phyloP scores from a whole-genome alignment of 768 basidiomycete species.

The Podaxis sp. region DNA sequence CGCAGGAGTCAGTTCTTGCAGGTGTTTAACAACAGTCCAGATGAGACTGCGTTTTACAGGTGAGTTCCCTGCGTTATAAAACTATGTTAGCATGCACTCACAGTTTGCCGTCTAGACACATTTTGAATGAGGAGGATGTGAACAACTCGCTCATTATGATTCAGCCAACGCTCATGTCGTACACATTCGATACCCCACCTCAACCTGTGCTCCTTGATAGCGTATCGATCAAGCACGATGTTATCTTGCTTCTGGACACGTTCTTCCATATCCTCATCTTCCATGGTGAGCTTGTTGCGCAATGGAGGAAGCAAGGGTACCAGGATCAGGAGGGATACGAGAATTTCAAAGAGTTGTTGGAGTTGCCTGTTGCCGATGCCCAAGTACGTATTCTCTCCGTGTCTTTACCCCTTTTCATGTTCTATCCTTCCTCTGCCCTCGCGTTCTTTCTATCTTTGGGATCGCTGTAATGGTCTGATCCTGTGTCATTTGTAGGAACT shows the following conservation, averaged over 20 bases:
- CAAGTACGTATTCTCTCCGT: conserved; percentile 49
- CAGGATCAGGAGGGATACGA: conserved; percentile 99
- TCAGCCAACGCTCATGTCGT: conserved; percentile 98
- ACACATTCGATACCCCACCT: conserved; percentile 87
- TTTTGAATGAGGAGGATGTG: conserved; percentile 95
- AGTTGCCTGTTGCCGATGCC: conserved; percentile 84
- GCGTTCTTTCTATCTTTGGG: background rate
- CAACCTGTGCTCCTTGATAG: conserved; percentile 97
- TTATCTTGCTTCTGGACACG: conserved; percentile 94
- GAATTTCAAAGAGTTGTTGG: conserved; percentile 94
- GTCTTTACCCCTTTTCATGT: background rate
- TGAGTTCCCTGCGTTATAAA: conserved; percentile 30
- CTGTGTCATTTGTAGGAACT: conserved; percentile 60
- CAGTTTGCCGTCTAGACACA: conserved; percentile 57
- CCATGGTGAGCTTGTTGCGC: conserved; percentile 95
- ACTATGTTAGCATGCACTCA: conserved; percentile 8
- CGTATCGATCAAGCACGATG: conserved; percentile 96
- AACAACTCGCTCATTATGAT: conserved; percentile 99
- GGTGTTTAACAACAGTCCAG: conserved; percentile 99
- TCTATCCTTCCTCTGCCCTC: too few relatives aligned
- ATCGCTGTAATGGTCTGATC: background rate
- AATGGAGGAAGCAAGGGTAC: conserved; percentile 98
- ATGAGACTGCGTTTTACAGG: conserved; percentile 99
- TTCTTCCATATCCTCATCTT: conserved; percentile 99
- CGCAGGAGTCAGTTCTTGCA: conserved; percentile 97